phyloP scores from a whole-genome alignment of 371 early-diverging fungal genomes.

The Fennellomyces sp. region DNA sequence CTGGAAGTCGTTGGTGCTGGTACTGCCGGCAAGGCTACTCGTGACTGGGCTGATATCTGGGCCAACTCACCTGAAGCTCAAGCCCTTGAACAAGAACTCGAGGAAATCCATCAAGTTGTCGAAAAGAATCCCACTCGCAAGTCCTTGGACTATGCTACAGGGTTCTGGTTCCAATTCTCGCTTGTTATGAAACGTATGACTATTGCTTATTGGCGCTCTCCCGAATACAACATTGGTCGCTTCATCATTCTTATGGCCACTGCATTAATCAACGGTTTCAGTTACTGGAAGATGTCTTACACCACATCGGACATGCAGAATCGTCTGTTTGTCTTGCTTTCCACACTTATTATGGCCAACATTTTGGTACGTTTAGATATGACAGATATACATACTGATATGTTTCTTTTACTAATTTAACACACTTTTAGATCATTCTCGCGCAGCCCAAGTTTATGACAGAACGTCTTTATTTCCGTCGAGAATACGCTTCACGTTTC shows the following conservation, averaged over 20 bases:
- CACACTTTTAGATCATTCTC: slow-evolving; percentile 50
- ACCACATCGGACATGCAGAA: slow-evolving; percentile 62
- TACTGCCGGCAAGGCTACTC: slow-evolving; percentile 42
- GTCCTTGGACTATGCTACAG: slow-evolving; percentile 33
- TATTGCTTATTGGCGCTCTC: slow-evolving; percentile 58
- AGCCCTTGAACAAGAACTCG: slow-evolving; percentile 22
- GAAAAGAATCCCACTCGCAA: slow-evolving; percentile 20
- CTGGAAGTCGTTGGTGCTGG: slow-evolving; percentile 57
- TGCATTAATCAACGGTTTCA: slow-evolving; percentile 54
- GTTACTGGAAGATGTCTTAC: slow-evolving; percentile 59
- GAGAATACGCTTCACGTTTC: slow-evolving; percentile 69
- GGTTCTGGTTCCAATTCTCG: slow-evolving; percentile 33
- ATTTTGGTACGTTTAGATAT: slow-evolving; percentile 14
- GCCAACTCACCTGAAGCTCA: slow-evolving; percentile 33
- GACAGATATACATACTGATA: neutral
- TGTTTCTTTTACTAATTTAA: neutral
- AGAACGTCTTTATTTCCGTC: slow-evolving; percentile 65
- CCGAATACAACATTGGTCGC: slow-evolving; percentile 63
- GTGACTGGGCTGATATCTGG: slow-evolving; percentile 65
- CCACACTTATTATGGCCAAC: slow-evolving; percentile 60
- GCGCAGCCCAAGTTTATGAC: slow-evolving; percentile 67
- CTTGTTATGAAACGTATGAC: slow-evolving; percentile 57
- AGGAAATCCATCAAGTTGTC: slow-evolving; percentile 21
- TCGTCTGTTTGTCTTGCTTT: slow-evolving; percentile 70
- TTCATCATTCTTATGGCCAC: slow-evolving; percentile 39